phyloP scores from a whole-genome alignment of 768 basidiomycete species.

The Lentinula raphanica region DNA sequence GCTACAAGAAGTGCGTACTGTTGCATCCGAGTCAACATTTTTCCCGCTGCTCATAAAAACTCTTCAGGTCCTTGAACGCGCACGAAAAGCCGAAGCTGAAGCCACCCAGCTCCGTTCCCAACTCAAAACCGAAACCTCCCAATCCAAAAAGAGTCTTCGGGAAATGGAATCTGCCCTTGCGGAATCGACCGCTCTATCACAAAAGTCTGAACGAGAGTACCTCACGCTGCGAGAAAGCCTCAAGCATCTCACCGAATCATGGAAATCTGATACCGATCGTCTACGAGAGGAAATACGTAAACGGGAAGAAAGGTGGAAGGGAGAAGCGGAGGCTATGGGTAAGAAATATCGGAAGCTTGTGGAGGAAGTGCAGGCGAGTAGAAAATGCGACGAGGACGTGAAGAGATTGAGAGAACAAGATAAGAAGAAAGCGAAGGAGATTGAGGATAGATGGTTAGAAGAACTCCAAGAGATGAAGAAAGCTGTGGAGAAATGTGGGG shows the following conservation, averaged over 20 bases:
- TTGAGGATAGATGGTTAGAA: constrained; percentile 57
- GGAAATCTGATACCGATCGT: constrained; percentile 67
- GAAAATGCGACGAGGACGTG: constrained; percentile 40
- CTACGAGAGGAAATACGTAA: constrained; percentile 71
- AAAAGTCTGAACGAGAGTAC: constrained; percentile 82
- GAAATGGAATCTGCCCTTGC: constrained; percentile 75
- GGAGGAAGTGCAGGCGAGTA: constrained; percentile 56
- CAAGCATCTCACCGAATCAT: constrained; percentile 65
- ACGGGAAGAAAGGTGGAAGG: constrained; percentile 63
- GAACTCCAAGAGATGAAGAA: constrained; percentile 50
- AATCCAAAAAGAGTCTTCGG: constrained; percentile 68
- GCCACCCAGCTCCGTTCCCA: constrained; percentile 61
- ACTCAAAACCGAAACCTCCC: constrained; percentile 67
- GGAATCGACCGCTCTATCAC: constrained; percentile 72
- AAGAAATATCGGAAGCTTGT: constrained; percentile 65
- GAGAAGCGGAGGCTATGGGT: constrained; percentile 62
- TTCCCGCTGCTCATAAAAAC: not conserved
- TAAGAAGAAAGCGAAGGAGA: constrained; percentile 41
- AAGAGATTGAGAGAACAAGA: constrained; percentile 48
- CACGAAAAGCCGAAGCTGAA: constrained; percentile 81
- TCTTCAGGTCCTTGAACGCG: constrained; percentile 69
- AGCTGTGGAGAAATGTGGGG: constrained; percentile 48
- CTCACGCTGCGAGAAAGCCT: constrained; percentile 71
- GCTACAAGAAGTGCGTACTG: constrained; percentile 67
- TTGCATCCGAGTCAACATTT: not conserved